Evolutionary conservation across 2,329 filamentous ascomycete species (phyloP), one percentile per base, ranked within the genome.

Genomic region (Xylaria sp.): DNA sequence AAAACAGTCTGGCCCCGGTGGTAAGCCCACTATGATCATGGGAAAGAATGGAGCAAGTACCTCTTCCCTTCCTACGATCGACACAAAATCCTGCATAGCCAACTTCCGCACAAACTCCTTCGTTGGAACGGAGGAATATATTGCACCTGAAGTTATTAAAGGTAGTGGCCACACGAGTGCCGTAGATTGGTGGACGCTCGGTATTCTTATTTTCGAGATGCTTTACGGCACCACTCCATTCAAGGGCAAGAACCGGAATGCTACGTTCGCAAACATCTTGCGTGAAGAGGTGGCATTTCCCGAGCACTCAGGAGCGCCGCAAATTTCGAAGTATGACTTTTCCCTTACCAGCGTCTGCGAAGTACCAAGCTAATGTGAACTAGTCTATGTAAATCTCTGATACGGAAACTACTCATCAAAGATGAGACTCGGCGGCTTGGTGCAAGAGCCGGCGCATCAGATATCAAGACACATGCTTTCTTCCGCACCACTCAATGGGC

Each of bases 31-130:
- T 28, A 98, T 99, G 95, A 98, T 99, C 77, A 88, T 98, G 70
- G 93, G 93, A 74, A 94, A 93, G 80, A 94, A 93, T 75, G 94
- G 94, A 63, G 91, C 94, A 48, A 95, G 94, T 64, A 92, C 92
- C 8, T 94, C 91, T 70, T 94, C 93, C 52, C 85, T 98, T 74
- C 95, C 95, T 15, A 96, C 94, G n/a, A 98, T 99, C 78, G 96
- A 99, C 81, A 99, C 96, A 37, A 96, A 97, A 79, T 98, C 96
- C 8, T 99, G 96, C 79, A 99, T 99, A 78, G 94, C 93, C 74
- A 96, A 98, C 82, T 99, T 99, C 86, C 89, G 96, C 65, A 99
- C 96, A 20, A 99, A 99, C 79, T 98, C 94, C 0, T 99, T 99
- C 79, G 96, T 99, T 51, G 96, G 96, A 20, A 99, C 96, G 0